Evolutionary conservation across 306 rosid species (phyloP), one percentile per base, ranked within the genome.

Genomic region (Acacia melanoxylon): DNA sequence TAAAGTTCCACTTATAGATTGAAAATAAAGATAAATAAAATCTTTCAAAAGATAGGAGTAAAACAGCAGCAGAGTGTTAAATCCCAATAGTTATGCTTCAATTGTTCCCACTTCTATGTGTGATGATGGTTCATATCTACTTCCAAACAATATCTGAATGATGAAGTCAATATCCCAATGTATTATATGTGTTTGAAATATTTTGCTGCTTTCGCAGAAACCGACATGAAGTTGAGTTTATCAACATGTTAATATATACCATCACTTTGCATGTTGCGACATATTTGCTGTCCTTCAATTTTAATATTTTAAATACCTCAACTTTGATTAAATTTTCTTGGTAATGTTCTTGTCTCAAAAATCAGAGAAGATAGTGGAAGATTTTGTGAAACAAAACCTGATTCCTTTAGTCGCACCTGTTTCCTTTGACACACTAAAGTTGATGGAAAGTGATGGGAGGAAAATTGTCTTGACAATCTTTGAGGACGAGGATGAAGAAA

Each of bases 291-390:
- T 70, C 49, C 72, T 56, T 33, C 49, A 44, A 5, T 61, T 68
- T 72, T 80, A 67, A 44, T 16, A 61, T 16, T 31, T 79, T 29
- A 35, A 15, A 80, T 78, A 27, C 44, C 75, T 80, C 66, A 84
- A 58, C 62, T 61, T 70, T 42, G 35, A 19, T 29, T 52, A 35
- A 75, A 79, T 25, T 71, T 44, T 45, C 56, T 44, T 24, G 49
- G 27, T 78, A 27, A 42, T 80, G 75, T 83, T 35, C 49, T 72
- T 67, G 79, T 83, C 89, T 78, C 13, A 76, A 65, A 86, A 14
- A 86, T 83, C 98, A 96, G 98, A 87, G 71, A 86, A 83, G 7
- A 89, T 85, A 86, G 74, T 96, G 89, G 99, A 93, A 86, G 94
- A 85, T 66, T 96, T 92, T 78, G 78, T 96, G 65, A 92, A 81